Conservation (phyloP, 176 grass and related monocot genomes). For the Triticum dicoccoides region DNA sequence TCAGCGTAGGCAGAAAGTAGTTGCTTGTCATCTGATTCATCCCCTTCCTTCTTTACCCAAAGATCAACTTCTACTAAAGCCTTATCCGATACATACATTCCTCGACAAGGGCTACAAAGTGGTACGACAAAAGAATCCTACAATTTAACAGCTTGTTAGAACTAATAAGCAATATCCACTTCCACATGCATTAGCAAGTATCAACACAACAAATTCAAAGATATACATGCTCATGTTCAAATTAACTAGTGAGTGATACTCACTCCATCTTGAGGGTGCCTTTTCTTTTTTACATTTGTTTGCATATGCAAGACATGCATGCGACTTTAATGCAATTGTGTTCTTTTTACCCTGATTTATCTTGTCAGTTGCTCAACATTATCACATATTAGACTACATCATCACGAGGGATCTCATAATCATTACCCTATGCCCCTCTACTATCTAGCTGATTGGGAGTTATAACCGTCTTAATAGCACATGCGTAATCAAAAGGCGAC, state of each 20-base stretch:
- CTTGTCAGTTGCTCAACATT: background rate
- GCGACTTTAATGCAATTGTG: background rate
- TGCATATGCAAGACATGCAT: background rate
- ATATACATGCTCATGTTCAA: background rate
- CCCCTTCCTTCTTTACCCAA: conserved; percentile 26
- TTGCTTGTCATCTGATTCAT: conserved; percentile 10
- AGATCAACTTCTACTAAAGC: conserved; percentile 39
- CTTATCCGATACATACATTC: conserved; percentile 26
- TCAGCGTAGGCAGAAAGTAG: conserved; percentile 16
- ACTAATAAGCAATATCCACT: background rate
- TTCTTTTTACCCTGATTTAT: background rate
- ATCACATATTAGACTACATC: background rate
- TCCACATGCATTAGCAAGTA: background rate
- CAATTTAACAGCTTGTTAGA: conserved; percentile 8
- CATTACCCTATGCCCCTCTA: background rate
- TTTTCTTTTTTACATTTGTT: background rate
- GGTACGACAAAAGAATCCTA: conserved; percentile 21
- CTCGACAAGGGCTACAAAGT: conserved; percentile 33
- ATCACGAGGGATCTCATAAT: background rate
- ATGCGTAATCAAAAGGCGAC: background rate
- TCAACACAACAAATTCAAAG: background rate
- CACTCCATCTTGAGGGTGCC: background rate
- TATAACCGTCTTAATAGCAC: background rate
- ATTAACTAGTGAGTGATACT: background rate
- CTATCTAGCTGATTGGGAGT: background rate